Evolutionary conservation across 345 rosid genomes (phyloP).

Genomic region (Eucalyptus viminalis): DNA sequence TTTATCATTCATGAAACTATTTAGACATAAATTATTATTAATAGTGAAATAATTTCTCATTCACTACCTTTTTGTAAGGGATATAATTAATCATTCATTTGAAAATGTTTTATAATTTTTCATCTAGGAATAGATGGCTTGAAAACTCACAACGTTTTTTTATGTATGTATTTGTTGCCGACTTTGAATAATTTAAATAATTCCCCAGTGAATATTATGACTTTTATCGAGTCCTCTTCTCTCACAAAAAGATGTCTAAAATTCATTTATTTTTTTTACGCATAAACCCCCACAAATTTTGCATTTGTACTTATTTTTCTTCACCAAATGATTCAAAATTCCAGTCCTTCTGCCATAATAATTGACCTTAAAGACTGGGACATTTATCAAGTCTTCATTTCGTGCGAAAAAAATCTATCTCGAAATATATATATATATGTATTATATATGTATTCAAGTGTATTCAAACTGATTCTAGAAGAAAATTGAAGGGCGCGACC

Average conservation of each 20-base stretch:
- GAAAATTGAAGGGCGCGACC: not conserved
- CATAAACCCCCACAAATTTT: not conserved
- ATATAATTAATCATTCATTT: not conserved
- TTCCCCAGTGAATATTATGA: not conserved
- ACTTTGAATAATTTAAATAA: not conserved
- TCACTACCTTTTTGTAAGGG: not conserved
- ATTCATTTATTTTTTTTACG: not conserved
- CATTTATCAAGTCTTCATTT: not conserved
- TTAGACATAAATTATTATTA: not conserved
- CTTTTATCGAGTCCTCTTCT: not conserved
- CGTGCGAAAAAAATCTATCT: fast-evolving
- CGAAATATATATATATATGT: not conserved
- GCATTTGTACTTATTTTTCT: not conserved
- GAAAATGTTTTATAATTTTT: too few species aligned
- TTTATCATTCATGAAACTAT: not conserved
- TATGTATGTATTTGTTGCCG: not conserved
- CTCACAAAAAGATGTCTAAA: not conserved
- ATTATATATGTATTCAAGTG: not conserved
- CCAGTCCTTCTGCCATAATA: not conserved
- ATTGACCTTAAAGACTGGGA: too few species aligned
- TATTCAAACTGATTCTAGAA: not conserved
- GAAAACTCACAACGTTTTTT: not conserved
- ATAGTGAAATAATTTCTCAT: not conserved
- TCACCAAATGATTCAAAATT: not conserved
- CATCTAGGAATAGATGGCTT: not conserved